phyloP scores from a whole-genome alignment of 108 stramenopile genomes.

The Chaetoceros tenuissimus region DNA sequence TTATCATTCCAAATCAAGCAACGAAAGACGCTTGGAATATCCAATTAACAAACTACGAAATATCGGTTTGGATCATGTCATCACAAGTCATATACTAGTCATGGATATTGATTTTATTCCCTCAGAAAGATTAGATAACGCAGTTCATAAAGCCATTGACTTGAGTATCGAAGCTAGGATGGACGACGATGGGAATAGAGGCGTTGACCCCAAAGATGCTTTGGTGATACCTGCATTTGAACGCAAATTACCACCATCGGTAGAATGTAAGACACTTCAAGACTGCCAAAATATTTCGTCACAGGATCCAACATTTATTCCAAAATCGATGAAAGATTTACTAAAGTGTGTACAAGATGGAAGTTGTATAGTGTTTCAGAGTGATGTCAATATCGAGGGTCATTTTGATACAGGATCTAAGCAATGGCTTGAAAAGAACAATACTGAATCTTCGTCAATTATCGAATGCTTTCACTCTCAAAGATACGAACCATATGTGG shows the following conservation, averaged over 20 bases:
- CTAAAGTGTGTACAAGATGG: slow-evolving; percentile 40
- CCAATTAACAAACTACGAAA: slow-evolving; percentile 90
- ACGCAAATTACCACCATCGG: slow-evolving; percentile 26
- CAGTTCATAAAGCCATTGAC: slow-evolving; percentile 10
- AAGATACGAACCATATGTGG: slow-evolving; percentile 87
- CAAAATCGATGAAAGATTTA: slow-evolving; percentile 50
- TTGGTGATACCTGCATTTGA: slow-evolving; percentile 86
- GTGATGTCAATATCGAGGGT: slow-evolving; percentile 69
- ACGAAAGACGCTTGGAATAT: slow-evolving; percentile 26
- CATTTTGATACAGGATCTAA: slow-evolving; percentile 68
- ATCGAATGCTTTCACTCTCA: slow-evolving; percentile 69
- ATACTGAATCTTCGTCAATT: slow-evolving; percentile 3
- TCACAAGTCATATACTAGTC: slow-evolving; percentile 80
- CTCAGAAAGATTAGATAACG: slow-evolving; percentile 37
- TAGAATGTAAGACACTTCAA: slow-evolving; percentile 28
- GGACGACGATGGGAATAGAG: slow-evolving; percentile 2
- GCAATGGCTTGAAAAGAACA: slow-evolving; percentile 44
- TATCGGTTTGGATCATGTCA: slow-evolving; percentile 65
- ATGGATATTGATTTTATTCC: slow-evolving; percentile 90
- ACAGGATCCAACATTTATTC: slow-evolving; percentile 49
- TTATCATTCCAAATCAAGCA: slow-evolving; percentile 18
- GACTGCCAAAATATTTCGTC: slow-evolving; percentile 31
- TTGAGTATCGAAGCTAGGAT: background rate
- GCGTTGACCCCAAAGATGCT: slow-evolving; percentile 18
- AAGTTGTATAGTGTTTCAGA: slow-evolving; percentile 66